Base-by-base conservation (phyloP, 495 filamentous ascomycete species). In the Xylaria palmicola region DNA sequence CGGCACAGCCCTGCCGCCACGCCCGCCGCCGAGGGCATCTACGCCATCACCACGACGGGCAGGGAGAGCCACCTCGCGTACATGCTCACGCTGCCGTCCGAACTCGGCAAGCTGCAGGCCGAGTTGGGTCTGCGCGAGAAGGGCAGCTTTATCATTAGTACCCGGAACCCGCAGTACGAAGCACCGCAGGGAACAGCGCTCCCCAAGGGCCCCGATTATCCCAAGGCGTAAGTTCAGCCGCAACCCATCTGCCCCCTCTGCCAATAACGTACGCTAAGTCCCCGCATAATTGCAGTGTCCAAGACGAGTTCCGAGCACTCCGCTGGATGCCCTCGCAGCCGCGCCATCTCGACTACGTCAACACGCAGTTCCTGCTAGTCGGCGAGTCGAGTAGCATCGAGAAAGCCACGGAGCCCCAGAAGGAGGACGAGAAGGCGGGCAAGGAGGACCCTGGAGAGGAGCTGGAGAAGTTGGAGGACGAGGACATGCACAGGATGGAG, bases 21-120 rank as follows among this genome's bases (percentile, higher is more conserved):
- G 1, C 89, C 90, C 0, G 83, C 92, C 30, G 92, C 86, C 0
- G 91, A 96, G 74, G 93, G 93, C 1, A 85, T 96, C 17, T 97
- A 98, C 68, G 89, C 88, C 1, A 86, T 97, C 52, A 91, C 87
- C 0, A 85, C 80, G 15, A 89, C 89, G 0, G 86, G 86, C 2
- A 76, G 85, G 2, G 80, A 86, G 39, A 89, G 88, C 6, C 91
- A 95, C 65, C 79, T 98, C 5, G 89, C 82, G 0, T 97, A 98
- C 64, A 79, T 93, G 34, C 67, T 96, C 59, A 97, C 91, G 0
- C 80, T 93, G n/a, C 93, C 93, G 0, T 65, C 71, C 5, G 73
- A 90, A 52, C 60, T 90, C 5, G 87, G 86, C 12, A 83, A 91
- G 58, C 77, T 96, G 0, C 92, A 96, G 69, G 79, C 85, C 30